Evolutionary conservation across 352 stramenopile species (phyloP).

Genomic region (Globisporangium carolinianum): DNA sequence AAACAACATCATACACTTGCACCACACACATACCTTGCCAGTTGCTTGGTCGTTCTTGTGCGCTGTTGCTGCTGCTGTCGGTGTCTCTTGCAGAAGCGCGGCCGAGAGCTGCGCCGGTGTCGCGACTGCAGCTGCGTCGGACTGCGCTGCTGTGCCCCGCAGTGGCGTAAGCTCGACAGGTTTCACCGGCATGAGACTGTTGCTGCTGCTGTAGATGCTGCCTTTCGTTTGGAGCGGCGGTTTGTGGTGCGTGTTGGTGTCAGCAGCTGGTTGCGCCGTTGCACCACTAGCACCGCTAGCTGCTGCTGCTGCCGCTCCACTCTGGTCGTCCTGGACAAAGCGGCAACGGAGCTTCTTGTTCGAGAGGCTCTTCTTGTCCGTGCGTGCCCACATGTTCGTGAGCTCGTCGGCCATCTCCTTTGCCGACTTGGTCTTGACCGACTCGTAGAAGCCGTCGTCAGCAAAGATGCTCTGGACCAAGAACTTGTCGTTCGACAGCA

Average conservation of each 20-base stretch:
- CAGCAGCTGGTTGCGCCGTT: neutral
- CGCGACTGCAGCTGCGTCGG: conserved; percentile 15
- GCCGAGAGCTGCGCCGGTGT: conserved; percentile 51
- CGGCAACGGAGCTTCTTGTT: conserved; percentile 89
- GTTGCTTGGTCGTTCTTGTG: conserved; percentile 5
- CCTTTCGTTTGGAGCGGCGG: conserved; percentile 12
- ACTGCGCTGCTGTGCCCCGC: too few species aligned
- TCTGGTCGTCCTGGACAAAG: conserved; percentile 57
- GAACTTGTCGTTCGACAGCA: conserved; percentile 88
- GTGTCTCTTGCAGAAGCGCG: conserved; percentile 46
- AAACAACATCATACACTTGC: neutral
- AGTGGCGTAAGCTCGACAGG: too few species aligned
- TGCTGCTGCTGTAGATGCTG: conserved; percentile 24
- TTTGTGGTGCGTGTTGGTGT: conserved; percentile 7
- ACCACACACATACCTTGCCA: conserved; percentile 15
- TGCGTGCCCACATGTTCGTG: conserved; percentile 78
- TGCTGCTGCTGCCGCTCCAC: neutral
- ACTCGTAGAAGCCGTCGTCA: conserved; percentile 80
- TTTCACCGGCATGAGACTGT: conserved; percentile 12
- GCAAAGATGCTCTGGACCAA: conserved; percentile 84
- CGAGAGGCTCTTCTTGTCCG: conserved; percentile 68
- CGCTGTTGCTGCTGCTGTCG: neutral
- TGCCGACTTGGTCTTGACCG: conserved; percentile 79
- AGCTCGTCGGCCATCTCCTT: conserved; percentile 88
- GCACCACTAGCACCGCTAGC: neutral